These are phyloP conservation scores for Pseudopithomyces chartarum DNA, from an alignment of 2,329 filamentous ascomycete species.

Conservation along the genomic window DNA sequence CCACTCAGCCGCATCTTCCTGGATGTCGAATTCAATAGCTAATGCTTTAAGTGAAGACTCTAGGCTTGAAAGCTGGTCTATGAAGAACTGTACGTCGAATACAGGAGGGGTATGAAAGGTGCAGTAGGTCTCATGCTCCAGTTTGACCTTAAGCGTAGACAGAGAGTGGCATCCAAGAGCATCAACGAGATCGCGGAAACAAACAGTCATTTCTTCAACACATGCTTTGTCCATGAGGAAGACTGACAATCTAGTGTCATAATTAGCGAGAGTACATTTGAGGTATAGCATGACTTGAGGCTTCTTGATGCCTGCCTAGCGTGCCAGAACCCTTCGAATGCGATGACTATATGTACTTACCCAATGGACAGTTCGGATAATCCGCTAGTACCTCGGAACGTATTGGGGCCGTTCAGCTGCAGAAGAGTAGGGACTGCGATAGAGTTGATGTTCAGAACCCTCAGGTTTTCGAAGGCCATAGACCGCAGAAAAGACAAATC, in stretches of 20 bases:
- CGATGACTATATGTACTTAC: not conserved
- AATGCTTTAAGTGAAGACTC: slow-evolving; percentile 15
- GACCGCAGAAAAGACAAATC: slow-evolving; percentile 22
- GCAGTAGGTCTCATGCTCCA: slow-evolving; percentile 25
- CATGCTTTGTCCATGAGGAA: slow-evolving; percentile 21
- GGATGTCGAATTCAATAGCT: slow-evolving; percentile 17
- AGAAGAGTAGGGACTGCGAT: slow-evolving; percentile 22
- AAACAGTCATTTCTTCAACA: slow-evolving; percentile 19
- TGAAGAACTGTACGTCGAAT: slow-evolving; percentile 18
- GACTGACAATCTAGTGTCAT: slow-evolving; percentile 9
- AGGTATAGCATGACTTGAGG: too few relatives aligned
- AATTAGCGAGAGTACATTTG: not conserved
- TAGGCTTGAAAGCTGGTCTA: slow-evolving; percentile 19
- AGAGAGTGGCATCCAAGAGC: slow-evolving; percentile 22
- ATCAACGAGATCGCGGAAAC: slow-evolving; percentile 24
- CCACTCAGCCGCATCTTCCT: slow-evolving; percentile 16
- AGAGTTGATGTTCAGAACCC: slow-evolving; percentile 17
- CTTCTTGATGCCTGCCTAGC: too few relatives aligned
- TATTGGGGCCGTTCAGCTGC: slow-evolving; percentile 27
- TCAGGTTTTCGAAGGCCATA: slow-evolving; percentile 19
- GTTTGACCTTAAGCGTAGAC: slow-evolving; percentile 17
- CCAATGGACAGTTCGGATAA: slow-evolving; percentile 19
- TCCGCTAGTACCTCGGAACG: slow-evolving; percentile 21
- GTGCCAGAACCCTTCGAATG: too few relatives aligned
- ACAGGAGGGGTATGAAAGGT: slow-evolving; percentile 18